Evolutionary conservation across 2,329 filamentous ascomycete species (phyloP).

Genomic region (Cryphonectria nitschkei): DNA sequence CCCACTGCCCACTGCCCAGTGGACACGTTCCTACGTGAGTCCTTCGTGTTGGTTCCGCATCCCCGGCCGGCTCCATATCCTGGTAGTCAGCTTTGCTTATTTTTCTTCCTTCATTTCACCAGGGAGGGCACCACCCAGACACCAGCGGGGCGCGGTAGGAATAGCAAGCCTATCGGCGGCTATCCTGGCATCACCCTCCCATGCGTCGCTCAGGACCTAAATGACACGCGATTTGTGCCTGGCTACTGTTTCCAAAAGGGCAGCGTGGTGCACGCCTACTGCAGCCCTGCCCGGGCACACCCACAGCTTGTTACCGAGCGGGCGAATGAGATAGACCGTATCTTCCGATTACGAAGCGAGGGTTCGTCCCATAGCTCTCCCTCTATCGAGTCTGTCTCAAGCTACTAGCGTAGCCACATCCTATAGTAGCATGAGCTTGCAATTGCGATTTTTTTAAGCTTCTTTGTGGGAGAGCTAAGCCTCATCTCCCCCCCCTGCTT

Average conservation of each 20-base stretch:
- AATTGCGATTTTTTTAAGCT: neutral
- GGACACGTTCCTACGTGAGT: neutral
- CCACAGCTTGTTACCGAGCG: neutral
- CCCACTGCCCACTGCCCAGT: neutral
- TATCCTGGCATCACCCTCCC: too few species aligned
- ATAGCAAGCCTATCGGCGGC: too few species aligned
- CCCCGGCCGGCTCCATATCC: neutral
- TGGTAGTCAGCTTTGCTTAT: neutral
- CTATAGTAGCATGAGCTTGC: neutral
- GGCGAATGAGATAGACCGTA: neutral
- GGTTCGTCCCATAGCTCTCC: neutral
- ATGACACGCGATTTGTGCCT: neutral
- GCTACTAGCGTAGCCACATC: too few species aligned
- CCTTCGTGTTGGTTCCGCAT: neutral
- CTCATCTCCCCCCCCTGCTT: neutral
- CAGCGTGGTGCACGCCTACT: neutral
- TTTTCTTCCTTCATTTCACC: neutral
- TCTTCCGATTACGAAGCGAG: neutral
- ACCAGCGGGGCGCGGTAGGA: neutral
- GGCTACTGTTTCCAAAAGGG: neutral
- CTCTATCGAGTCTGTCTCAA: neutral
- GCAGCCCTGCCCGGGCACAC: neutral
- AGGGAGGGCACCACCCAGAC: neutral
- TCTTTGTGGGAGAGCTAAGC: neutral
- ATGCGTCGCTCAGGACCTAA: too few species aligned